phyloP scores from a whole-genome alignment of 1,284 basidiomycete genomes.

The Bjerkandera adusta region DNA sequence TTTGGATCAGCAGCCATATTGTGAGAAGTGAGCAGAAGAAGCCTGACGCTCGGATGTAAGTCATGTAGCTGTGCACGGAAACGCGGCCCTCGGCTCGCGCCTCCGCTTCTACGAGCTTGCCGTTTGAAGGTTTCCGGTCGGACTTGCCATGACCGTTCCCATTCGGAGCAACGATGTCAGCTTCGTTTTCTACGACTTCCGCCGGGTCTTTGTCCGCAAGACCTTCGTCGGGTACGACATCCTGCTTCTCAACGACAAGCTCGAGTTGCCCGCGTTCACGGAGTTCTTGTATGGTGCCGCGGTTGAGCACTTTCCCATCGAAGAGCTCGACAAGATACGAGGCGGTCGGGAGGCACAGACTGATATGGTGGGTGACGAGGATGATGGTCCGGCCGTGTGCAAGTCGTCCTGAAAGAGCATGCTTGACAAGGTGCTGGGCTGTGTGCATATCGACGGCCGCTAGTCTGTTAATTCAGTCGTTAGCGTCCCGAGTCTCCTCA shows the following conservation, averaged over 20 bases:
- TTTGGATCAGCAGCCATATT: constrained; percentile 49
- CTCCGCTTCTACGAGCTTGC: constrained; percentile 64
- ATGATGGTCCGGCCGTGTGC: constrained; percentile 71
- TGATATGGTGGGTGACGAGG: constrained; percentile 86
- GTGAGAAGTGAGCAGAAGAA: constrained; percentile 53
- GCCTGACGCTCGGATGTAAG: constrained; percentile 63
- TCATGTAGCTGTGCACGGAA: constrained; percentile 53
- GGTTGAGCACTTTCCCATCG: constrained; percentile 56
- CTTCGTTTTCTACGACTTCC: constrained; percentile 37
- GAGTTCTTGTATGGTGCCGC: constrained; percentile 58
- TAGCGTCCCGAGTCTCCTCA: too few relatives aligned
- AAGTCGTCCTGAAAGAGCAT: constrained; percentile 63
- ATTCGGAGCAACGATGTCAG: constrained; percentile 28
- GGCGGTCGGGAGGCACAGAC: constrained; percentile 62
- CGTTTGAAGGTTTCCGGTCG: constrained; percentile 26
- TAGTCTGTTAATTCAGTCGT: constrained; percentile 43
- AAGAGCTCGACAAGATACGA: constrained; percentile 68
- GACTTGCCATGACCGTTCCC: constrained; percentile 16
- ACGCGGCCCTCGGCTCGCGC: constrained; percentile 65
- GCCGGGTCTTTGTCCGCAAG: constrained; percentile 19
- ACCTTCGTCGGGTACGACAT: constrained; percentile 30
- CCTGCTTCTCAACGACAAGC: constrained; percentile 48
- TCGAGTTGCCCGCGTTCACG: constrained; percentile 49
- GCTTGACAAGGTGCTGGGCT: constrained; percentile 67
- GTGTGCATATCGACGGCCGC: constrained; percentile 91